Evolutionary conservation across 1,284 basidiomycete species (phyloP).

Genomic region (Tylopilus orsonianus): DNA sequence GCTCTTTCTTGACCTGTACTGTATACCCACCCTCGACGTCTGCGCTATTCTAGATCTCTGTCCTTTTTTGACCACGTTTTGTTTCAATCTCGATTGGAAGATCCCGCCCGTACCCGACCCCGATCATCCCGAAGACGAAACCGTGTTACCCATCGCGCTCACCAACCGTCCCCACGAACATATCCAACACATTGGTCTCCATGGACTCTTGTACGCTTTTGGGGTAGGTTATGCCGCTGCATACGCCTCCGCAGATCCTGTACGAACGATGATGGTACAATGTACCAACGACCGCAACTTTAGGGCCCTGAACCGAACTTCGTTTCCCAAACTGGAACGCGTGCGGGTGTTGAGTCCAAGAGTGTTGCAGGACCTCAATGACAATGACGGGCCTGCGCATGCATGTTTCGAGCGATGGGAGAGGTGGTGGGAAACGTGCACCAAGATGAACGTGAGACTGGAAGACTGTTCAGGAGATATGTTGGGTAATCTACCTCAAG

Average conservation of each 20-base stretch:
- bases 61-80: slow-evolving; percentile 56
- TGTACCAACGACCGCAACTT: slow-evolving; percentile 67
- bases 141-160: slow-evolving; percentile 36
- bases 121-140: slow-evolving; percentile 30
- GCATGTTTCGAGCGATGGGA: slow-evolving; percentile 62
- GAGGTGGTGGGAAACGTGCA: slow-evolving; percentile 60
- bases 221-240: slow-evolving; percentile 52
- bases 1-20: slow-evolving; percentile 62
- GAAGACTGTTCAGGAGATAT: slow-evolving; percentile 67
- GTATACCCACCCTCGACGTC: slow-evolving; percentile 53
- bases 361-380: slow-evolving; percentile 58
- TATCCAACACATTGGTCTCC: slow-evolving; percentile 64
- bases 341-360: slow-evolving; percentile 56
- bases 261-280: slow-evolving; percentile 47
- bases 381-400: slow-evolving; percentile 45
- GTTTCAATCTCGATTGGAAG: slow-evolving; percentile 73
- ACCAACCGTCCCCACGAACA: slow-evolving; percentile 53
- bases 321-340: slow-evolving; percentile 60
- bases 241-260: slow-evolving; percentile 42
- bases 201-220: slow-evolving; percentile 67
- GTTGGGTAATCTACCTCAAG: slow-evolving; percentile 57
- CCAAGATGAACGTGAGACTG: slow-evolving; percentile 46
- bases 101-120: slow-evolving; percentile 35
- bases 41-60: slow-evolving; percentile 59
- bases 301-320: slow-evolving; percentile 47